Evolutionary conservation across 352 stramenopile species (phyloP), one percentile per base, ranked within the genome.

Genomic region (Phytophthora boehmeriae): DNA sequence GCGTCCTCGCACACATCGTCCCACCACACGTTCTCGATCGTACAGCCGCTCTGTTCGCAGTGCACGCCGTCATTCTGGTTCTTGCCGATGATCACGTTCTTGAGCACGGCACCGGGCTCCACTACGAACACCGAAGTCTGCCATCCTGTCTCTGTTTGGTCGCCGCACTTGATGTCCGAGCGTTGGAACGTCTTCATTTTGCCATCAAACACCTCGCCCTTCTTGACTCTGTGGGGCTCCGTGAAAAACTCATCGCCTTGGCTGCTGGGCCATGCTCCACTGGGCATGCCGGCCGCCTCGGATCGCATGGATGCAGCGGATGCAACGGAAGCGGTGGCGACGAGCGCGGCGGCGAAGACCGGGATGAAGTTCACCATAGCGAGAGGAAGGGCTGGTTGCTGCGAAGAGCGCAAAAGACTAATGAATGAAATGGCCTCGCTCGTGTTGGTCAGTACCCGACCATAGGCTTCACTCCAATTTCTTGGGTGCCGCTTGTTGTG

Each of bases 371-470:
- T 44, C 3, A 30, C 25, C 25, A 30, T 30, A 6, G 25, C 57
- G 13, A 27, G 11, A 35, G 25, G 49, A 25, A 17, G 11, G 16
- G 5, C 6, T 36, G 11, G 30, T 58, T 47, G 44, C 36, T 61
- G 38, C 38, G 39, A 46, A 49, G 52, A 62, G 42, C 23, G 60
- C 46, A 36, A 54, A 62, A 50, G 60, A 53, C 49, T 39, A 63
- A 59, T 68, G 60, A 43, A 3, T 20, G 34, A 25, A 11, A 16
- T n/a, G n/a, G n/a, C n/a, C n/a, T n/a, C n/a, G n/a, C n/a, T n/a
- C n/a, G n/a, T n/a, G n/a, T n/a, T n/a, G n/a, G n/a, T n/a, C n/a
- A n/a, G n/a, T n/a, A n/a, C n/a, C n/a, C n/a, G n/a, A n/a, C n/a
- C n/a, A n/a, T n/a, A n/a, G n/a, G n/a, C n/a, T n/a, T n/a, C n/a